phyloP scores from a whole-genome alignment of 345 rosid genomes.

The Carallia brachiata region DNA sequence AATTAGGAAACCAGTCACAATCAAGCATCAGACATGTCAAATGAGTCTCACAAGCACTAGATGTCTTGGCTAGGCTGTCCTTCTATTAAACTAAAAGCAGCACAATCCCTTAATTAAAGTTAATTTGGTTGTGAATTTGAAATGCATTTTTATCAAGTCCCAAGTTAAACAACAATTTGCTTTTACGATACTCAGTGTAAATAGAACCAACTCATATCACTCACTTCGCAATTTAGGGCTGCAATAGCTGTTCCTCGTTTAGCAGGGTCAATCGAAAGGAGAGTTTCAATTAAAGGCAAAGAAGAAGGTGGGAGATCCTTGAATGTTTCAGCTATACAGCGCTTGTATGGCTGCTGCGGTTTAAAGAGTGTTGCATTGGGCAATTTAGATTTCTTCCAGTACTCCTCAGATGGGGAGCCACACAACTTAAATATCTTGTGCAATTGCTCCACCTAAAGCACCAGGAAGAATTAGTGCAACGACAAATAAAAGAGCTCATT shows the following conservation, averaged over 20 bases:
- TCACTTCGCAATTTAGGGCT: constrained; percentile 69
- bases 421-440: constrained; percentile 88
- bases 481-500: too few species aligned
- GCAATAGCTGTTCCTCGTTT: constrained; percentile 72
- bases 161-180: too few species aligned
- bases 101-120: too few species aligned
- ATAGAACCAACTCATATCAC: too few species aligned
- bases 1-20: constrained; percentile 21
- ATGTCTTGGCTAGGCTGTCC: not conserved
- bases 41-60: constrained; percentile 6
- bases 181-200: too few species aligned
- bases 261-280: constrained; percentile 77
- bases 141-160: too few species aligned
- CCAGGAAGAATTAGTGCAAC: not conserved
- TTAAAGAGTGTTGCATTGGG: constrained; percentile 81
- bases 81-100: too few species aligned
- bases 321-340: constrained; percentile 71
- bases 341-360: constrained; percentile 71
- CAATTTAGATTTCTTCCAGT: constrained; percentile 79
- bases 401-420: constrained; percentile 85
- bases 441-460: constrained; percentile 75
- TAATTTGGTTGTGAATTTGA: too few species aligned
- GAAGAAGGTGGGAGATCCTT: constrained; percentile 63
- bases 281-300: constrained; percentile 58
- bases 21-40: not conserved